A percentile compares a stretch with the other conserved stretches of the same genome.
Conservation (phyloP, 345 rosid genomes). For the Erysimum cheiranthoides region DNA sequence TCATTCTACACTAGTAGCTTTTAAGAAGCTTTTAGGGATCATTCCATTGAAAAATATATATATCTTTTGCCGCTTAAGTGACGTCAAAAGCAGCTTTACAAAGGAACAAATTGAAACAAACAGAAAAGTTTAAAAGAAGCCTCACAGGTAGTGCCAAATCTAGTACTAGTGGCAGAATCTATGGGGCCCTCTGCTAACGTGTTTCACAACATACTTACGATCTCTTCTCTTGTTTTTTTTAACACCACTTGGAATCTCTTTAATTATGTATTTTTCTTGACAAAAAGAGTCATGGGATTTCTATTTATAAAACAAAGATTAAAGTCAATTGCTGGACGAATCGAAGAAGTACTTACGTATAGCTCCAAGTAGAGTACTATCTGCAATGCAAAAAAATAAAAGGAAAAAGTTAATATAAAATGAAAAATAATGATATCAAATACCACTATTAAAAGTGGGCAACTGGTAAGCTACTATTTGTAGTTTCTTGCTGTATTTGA, state of each 20-base stretch:
- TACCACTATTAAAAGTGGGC: constrained; percentile 6
- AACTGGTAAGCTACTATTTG: neutral
- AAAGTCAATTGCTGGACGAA: constrained; percentile 8
- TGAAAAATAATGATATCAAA: neutral
- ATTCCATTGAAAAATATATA: constrained; percentile 12
- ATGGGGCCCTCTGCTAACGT: constrained; percentile 39
- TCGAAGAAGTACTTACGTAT: constrained; percentile 73
- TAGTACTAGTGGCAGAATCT: constrained; percentile 34
- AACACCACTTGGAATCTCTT: constrained; percentile 40
- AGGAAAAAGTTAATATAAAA: constrained; percentile 10
- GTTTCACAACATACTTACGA: constrained; percentile 36
- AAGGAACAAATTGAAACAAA: constrained; percentile 30
- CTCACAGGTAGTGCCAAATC: constrained; percentile 42
- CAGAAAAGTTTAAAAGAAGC: constrained; percentile 19
- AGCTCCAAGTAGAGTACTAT: constrained; percentile 81
- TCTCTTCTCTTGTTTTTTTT: constrained; percentile 16
- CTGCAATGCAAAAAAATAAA: constrained; percentile 55
- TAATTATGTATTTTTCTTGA: constrained; percentile 21
- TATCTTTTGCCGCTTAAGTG: constrained; percentile 23
- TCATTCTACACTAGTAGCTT: constrained; percentile 27
- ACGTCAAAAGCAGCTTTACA: constrained; percentile 34
- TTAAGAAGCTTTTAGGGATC: constrained; percentile 12
- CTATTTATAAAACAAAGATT: neutral
- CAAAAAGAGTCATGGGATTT: constrained; percentile 8
- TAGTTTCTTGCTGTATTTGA: neutral